phyloP scores from a whole-genome alignment of 345 rosid species.

The Lumnitzera littorea region DNA sequence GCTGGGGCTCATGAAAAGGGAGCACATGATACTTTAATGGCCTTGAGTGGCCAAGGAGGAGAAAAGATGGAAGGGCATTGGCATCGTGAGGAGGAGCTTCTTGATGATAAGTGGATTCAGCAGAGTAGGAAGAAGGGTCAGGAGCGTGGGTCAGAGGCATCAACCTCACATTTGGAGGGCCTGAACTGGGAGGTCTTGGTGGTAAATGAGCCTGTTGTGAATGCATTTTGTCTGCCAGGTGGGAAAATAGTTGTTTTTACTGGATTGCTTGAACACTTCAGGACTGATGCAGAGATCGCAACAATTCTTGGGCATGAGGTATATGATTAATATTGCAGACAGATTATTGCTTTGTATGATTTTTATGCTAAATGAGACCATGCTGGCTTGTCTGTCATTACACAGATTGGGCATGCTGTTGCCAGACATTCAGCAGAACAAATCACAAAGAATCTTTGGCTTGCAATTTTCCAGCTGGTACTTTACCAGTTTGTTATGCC shows the following conservation, averaged over 20 bases:
- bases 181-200: slow-evolving; percentile 89
- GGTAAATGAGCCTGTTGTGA: slow-evolving; percentile 62
- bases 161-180: slow-evolving; percentile 68
- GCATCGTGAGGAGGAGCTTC: slow-evolving; percentile 67
- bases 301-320: slow-evolving; percentile 93
- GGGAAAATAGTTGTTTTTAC: slow-evolving; percentile 89
- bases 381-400: slow-evolving; percentile 7
- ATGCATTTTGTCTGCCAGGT: slow-evolving; percentile 86
- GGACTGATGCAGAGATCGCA: slow-evolving; percentile 78
- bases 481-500: slow-evolving; percentile 75
- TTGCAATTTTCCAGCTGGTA: slow-evolving; percentile 57
- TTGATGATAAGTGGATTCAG: slow-evolving; percentile 85
- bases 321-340: neutral
- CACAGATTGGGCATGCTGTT: slow-evolving; percentile 87
- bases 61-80: slow-evolving; percentile 34
- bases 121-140: slow-evolving; percentile 55
- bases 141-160: slow-evolving; percentile 31
- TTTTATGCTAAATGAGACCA: neutral
- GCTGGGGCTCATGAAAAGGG: slow-evolving; percentile 17
- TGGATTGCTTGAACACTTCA: slow-evolving; percentile 72
- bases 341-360: too few species aligned
- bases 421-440: slow-evolving; percentile 77
- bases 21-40: slow-evolving; percentile 34
- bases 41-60: slow-evolving; percentile 24
- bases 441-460: slow-evolving; percentile 72